Base-by-base conservation (phyloP, 1,139 yeast species). In the Protomyces macrosporus region DNA sequence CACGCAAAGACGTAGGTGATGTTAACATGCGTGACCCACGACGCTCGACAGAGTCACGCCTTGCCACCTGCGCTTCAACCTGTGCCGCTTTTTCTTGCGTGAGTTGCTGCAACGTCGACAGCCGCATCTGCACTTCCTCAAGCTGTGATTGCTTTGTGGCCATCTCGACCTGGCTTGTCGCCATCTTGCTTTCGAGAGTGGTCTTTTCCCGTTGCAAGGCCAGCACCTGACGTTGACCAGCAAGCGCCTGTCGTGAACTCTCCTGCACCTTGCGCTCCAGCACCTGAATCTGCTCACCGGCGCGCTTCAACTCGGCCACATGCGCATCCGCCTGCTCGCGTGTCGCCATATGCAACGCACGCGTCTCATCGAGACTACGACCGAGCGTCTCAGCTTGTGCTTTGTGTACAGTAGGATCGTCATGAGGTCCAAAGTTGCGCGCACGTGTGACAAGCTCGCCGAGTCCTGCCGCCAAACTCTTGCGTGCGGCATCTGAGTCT, bases 61-160 rank as follows among this genome's bases (percentile, higher is more conserved):
- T 39, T 6, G 53, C 35, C 6, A 52, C 55, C 9, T 36, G 35
- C 30, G 30, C 53, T 9, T 23, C 48, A 1, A 32, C 16, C 12
- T 42, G 16, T 6, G 48, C 23, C 7, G 48, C 32, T 30, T 42
- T 42, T 42, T 42, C 48, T 9, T 42, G 34, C 35, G 50, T 33
- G 39, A 61, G 51, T 39, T 61, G 60, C 35, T 53, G 61, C 50
- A 64, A 23, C n/a, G 66, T 45, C 9, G 56, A 12, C 37, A 36
- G 42, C 37, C 55, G 65, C 32, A 62, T 32, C 42, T 50, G 57
- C 12, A 62, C 45, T 30, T 50, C 65, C 34, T 64, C 65, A 12
- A 64, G 61, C 37, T 62, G 66, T 4, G 55, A 34, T 32, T 55
- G 50, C 34, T 36, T 39, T 9, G 45, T 51, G 9, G 32, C 42